Percentiles rank a stretch among this genome's conserved stretches.
Conservation (phyloP, 176 grass and related monocot species). For the Puccinellia tenuiflora region DNA sequence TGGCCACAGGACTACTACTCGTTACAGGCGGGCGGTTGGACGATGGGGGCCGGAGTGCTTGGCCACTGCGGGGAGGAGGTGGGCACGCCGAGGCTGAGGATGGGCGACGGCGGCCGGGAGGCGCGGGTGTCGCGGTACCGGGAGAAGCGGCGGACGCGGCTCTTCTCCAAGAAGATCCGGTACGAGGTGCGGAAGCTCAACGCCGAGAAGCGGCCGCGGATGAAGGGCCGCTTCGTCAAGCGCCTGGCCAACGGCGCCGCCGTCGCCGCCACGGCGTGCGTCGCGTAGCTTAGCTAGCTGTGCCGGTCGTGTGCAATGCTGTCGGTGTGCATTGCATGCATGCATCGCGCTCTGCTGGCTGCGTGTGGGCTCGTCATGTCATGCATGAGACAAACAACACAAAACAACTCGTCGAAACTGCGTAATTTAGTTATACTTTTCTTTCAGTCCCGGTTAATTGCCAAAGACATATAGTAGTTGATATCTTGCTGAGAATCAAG, state of each 20-base stretch:
- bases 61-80: constrained; percentile 9
- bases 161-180: constrained; percentile 99
- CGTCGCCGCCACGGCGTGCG: constrained; percentile 31
- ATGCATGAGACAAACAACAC: constrained; percentile 33
- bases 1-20: constrained; percentile 65
- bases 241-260: constrained; percentile 23
- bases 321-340: background rate
- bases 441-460: background rate
- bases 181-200: constrained; percentile 99
- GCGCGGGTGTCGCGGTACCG: constrained; percentile 81
- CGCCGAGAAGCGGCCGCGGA: constrained; percentile 91
- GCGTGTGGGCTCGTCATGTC: background rate
- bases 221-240: constrained; percentile 97
- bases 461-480: background rate
- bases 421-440: constrained; percentile 16
- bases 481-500: background rate
- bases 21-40: constrained; percentile 46
- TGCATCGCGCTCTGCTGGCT: background rate
- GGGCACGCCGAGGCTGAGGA: constrained; percentile 10
- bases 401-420: constrained; percentile 57
- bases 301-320: constrained; percentile 14
- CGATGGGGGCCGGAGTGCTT: constrained; percentile 22
- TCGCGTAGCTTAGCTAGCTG: constrained; percentile 18
- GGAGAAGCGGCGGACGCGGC: constrained; percentile 86
- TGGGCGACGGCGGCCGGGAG: constrained; percentile 57